Conservation (phyloP, 768 basidiomycete species). For the Lactarius sp. region DNA sequence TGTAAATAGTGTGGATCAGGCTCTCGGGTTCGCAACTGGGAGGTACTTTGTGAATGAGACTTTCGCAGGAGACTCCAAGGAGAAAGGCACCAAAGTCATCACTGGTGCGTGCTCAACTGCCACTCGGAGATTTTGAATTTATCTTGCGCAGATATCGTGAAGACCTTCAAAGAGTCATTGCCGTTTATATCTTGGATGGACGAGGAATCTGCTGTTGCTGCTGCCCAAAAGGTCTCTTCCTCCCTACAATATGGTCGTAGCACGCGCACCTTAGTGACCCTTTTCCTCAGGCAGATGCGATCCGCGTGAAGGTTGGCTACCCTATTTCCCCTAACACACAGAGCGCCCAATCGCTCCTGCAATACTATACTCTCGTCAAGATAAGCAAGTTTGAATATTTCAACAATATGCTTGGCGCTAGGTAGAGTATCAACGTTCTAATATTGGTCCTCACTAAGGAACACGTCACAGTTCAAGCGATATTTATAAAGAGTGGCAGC, state of each 20-base stretch:
- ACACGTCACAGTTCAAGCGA: slow-evolving; percentile 47
- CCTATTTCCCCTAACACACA: slow-evolving; percentile 82
- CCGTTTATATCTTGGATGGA: slow-evolving; percentile 89
- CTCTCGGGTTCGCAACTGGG: slow-evolving; percentile 86
- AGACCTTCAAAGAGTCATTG: slow-evolving; percentile 77
- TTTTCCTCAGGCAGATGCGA: slow-evolving; percentile 57
- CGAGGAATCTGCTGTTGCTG: slow-evolving; percentile 67
- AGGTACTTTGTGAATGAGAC: slow-evolving; percentile 84
- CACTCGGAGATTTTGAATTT: background rate
- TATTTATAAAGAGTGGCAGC: slow-evolving; percentile 65
- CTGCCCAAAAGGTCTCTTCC: slow-evolving; percentile 66
- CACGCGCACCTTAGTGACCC: slow-evolving; percentile 16
- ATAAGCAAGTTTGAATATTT: slow-evolving; percentile 72
- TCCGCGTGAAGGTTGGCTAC: slow-evolving; percentile 90
- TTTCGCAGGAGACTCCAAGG: slow-evolving; percentile 72
- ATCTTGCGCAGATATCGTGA: slow-evolving; percentile 56
- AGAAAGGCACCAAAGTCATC: slow-evolving; percentile 80
- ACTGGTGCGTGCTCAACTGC: slow-evolving; percentile 43
- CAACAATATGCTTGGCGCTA: slow-evolving; percentile 68
- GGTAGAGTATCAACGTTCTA: slow-evolving; percentile 36
- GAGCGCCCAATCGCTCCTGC: slow-evolving; percentile 58
- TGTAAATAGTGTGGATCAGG: slow-evolving; percentile 60
- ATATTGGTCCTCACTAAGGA: background rate
- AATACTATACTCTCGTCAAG: slow-evolving; percentile 69
- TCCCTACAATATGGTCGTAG: slow-evolving; percentile 11